Base-by-base conservation (phyloP, 345 rosid species). In the Cardamine chenopodiifolia region DNA sequence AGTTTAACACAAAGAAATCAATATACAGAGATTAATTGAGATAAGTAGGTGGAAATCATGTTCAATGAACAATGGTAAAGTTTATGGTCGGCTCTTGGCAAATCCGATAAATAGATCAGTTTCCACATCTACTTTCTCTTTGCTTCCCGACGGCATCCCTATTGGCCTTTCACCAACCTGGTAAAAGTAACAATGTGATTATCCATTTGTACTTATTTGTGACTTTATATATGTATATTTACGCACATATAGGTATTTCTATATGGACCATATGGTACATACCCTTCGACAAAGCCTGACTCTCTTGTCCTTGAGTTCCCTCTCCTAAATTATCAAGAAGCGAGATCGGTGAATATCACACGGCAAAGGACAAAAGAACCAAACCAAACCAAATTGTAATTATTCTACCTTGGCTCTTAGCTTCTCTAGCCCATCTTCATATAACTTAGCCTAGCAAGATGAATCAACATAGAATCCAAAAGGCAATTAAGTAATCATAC, bases 51-150 rank as follows among this genome's bases (percentile, higher is more conserved):
- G 12, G 14, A 56, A 42, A 48, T 23, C 60, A 35, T 8, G 25
- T 48, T 49, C 20, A 48, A 32, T 35, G 26, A 60, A 26, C 47
- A 29, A 23, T n/a, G 1, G 17, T 32, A 15, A 7, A 14, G 31
- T 13, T 73, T 65, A 73, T 31, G 65, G 65, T 54, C 58, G 69
- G 47, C 58, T 79, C 58, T 56, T 62, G 1, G 84, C 79, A 20
- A 79, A 73, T 68, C 89, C 86, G 17, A 88, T 83, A 65, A 74
- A 72, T 62, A 86, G 47, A 39, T 74, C 82, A 45, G 93, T 86
- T 70, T 78, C 87, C 15, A 83, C 81, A 52, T 80, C 93, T 18
- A 78, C 66, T 35, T 42, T 42, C 48, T 64, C 70, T 29, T 53
- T 55, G 57, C 65, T 35, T 15, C 29, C 50, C n/a, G 4, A 17